These are phyloP conservation scores for Kickxella alabastrina DNA, from an alignment of 192 early-diverging fungal species.

Conservation along the genomic window DNA sequence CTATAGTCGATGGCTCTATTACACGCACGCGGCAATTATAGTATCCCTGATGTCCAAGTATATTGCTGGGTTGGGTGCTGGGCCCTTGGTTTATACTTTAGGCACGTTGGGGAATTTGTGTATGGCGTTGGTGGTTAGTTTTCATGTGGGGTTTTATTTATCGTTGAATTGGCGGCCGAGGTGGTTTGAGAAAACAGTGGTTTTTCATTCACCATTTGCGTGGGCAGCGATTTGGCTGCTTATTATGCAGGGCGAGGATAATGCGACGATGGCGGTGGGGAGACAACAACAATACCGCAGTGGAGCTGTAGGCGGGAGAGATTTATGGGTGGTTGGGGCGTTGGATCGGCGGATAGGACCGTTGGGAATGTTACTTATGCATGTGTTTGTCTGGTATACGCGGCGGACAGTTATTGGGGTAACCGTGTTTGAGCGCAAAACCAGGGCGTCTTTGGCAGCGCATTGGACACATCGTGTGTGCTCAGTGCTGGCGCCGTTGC, in stretches of 20 bases:
- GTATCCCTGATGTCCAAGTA: conserved; percentile 18
- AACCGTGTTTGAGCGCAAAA: conserved; percentile 43
- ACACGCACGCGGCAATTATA: conserved; percentile 31
- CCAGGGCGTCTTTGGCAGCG: conserved; percentile 16
- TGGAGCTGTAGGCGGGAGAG: too few species aligned
- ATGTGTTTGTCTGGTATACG: conserved; percentile 47
- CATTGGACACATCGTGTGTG: conserved; percentile 45
- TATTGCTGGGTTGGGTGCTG: conserved; percentile 27
- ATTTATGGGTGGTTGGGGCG: conserved; percentile 3
- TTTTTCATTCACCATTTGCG: conserved; percentile 49
- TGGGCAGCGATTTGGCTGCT: conserved; percentile 45
- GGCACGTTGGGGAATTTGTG: conserved; percentile 38
- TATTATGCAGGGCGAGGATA: conserved; percentile 31
- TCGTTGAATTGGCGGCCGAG: conserved; percentile 28
- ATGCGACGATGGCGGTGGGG: conserved; percentile 3
- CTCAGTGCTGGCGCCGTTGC: conserved; percentile 32
- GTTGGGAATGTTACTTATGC: conserved; percentile 28
- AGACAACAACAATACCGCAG: too few species aligned
- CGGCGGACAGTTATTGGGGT: conserved; percentile 47
- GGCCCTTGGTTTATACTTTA: conserved; percentile 29
- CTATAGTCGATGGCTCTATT: conserved; percentile 41
- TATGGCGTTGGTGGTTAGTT: conserved; percentile 25
- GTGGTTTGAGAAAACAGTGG: conserved; percentile 34
- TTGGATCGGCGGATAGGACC: conserved; percentile 36
- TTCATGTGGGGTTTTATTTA: conserved; percentile 39